A percentile compares a stretch with the other conserved stretches of the same genome.
These are phyloP conservation scores for Oryza meyeriana DNA, from an alignment of 176 grass and related monocot species.

Conservation along the genomic window DNA sequence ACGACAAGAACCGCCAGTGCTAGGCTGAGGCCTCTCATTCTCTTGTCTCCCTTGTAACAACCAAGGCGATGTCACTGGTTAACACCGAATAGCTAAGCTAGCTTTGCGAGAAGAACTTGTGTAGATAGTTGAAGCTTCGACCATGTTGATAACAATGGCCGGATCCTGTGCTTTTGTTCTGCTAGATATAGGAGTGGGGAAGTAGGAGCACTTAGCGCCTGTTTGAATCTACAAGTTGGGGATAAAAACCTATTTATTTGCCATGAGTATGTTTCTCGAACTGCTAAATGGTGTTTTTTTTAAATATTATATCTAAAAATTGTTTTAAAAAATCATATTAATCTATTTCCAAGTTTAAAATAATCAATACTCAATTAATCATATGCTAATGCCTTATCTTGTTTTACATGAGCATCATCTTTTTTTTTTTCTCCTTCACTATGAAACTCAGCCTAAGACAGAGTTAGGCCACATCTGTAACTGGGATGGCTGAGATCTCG, in stretches of 20 bases:
- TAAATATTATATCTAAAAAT: no score
- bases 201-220: background rate
- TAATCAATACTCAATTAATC: no score
- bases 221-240: no score
- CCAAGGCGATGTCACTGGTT: background rate
- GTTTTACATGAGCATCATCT: no score
- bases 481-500: conserved; percentile 22
- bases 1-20: background rate
- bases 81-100: background rate
- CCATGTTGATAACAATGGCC: background rate
- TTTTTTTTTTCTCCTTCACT: no score
- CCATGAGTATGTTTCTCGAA: no score
- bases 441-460: no score
- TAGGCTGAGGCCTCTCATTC: conserved; percentile 19
- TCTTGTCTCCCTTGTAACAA: background rate
- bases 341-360: no score
- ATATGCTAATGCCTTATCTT: no score
- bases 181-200: conserved; percentile 23
- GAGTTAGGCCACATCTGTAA: conserved; percentile 19
- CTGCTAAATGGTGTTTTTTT: no score
- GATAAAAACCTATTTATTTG: no score
- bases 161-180: conserved; percentile 14
- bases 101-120: background rate
- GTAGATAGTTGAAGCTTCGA: conserved; percentile 1
- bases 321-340: no score